phyloP scores from a whole-genome alignment of 2,329 filamentous ascomycete species.

The Talaromyces atroroseus region DNA sequence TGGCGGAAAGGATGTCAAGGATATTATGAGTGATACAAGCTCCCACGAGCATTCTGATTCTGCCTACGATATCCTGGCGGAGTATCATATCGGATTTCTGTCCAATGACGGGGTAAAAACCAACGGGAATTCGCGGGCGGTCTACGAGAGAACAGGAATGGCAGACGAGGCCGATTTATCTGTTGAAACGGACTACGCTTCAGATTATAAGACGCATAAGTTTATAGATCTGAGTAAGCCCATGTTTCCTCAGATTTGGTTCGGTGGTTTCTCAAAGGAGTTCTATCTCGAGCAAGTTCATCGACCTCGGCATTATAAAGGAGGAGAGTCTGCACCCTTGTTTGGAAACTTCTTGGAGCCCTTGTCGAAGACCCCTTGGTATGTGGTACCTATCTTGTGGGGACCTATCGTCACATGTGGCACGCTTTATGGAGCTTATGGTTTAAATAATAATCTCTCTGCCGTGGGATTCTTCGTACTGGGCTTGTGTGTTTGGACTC shows the following conservation, averaged over 20 bases:
- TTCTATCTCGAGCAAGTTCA: slow-evolving; percentile 98
- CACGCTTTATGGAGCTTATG: slow-evolving; percentile 58
- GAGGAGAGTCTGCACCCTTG: slow-evolving; percentile 82
- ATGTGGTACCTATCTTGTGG: slow-evolving; percentile 79
- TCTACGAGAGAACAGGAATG: slow-evolving; percentile 69
- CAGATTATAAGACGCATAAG: slow-evolving; percentile 84
- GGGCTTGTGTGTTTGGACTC: slow-evolving; percentile 76
- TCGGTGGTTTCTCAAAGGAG: slow-evolving; percentile 81
- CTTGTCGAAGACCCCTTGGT: slow-evolving; percentile 93
- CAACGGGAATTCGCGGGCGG: slow-evolving; percentile 40
- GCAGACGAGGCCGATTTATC: slow-evolving; percentile 79
- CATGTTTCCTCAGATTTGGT: slow-evolving; percentile 82
- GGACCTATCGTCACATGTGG: slow-evolving; percentile 73
- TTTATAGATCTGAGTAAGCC: slow-evolving; percentile 86
- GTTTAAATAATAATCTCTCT: slow-evolving; percentile 48
- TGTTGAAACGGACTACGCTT: slow-evolving; percentile 69
- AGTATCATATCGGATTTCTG: slow-evolving; percentile 77
- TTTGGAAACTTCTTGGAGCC: slow-evolving; percentile 99
- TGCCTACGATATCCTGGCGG: slow-evolving; percentile 93
- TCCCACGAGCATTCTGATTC: slow-evolving; percentile 86
- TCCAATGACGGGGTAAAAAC: slow-evolving; percentile 31
- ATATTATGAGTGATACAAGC: slow-evolving; percentile 73
- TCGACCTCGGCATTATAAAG: slow-evolving; percentile 90
- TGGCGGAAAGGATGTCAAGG: slow-evolving; percentile 76
- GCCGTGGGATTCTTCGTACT: slow-evolving; percentile 60